Percentiles rank a stretch among this genome's conserved stretches.
Conservation (phyloP, 495 filamentous ascomycete genomes). For the Neurospora hispaniola region DNA sequence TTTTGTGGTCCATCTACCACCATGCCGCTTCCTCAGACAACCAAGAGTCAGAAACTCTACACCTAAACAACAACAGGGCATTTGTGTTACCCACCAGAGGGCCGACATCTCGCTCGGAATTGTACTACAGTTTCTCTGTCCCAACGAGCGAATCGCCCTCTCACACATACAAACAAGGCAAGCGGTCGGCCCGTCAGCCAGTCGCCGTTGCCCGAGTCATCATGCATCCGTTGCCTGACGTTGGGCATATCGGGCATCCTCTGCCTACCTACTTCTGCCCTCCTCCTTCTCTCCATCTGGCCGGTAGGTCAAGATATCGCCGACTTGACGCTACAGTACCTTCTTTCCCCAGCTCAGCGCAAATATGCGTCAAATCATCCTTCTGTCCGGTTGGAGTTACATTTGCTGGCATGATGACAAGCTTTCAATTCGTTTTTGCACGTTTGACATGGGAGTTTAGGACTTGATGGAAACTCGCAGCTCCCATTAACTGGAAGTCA, state of each 20-base stretch:
- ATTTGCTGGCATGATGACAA: neutral
- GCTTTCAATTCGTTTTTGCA: neutral
- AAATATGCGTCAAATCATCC: neutral
- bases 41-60: neutral
- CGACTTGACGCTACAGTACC: neutral
- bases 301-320: neutral
- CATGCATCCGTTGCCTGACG: neutral
- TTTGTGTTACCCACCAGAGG: neutral
- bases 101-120: neutral
- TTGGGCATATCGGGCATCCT: neutral
- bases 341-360: neutral
- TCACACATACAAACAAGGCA: neutral
- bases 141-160: neutral
- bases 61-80: neutral
- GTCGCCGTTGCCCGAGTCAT: neutral
- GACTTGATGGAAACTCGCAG: neutral
- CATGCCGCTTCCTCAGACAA: neutral
- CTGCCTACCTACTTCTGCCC: neutral
- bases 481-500: neutral
- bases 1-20: neutral
- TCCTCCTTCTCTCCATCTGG: neutral
- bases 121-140: neutral
- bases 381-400: neutral
- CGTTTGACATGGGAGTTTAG: neutral
- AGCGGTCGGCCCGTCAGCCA: neutral